phyloP scores from a whole-genome alignment of 352 stramenopile genomes.

The Phytophthora sojae region DNA sequence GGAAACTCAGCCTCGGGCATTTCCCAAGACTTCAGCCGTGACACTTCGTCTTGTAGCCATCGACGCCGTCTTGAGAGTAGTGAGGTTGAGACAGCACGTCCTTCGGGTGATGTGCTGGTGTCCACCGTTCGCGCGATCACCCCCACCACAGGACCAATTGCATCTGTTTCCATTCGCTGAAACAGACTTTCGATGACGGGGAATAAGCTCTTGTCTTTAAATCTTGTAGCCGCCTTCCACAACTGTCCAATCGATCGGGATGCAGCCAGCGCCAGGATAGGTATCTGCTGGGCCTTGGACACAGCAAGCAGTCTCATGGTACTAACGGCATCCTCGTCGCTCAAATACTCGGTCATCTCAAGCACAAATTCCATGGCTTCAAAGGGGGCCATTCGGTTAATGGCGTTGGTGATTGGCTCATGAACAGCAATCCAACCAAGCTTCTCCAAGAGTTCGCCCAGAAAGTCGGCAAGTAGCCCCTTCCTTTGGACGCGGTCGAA shows the following conservation, averaged over 20 bases:
- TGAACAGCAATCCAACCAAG: slow-evolving; percentile 6
- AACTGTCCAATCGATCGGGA: too few relatives aligned
- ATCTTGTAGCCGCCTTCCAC: too few relatives aligned
- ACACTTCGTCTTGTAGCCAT: slow-evolving; percentile 10
- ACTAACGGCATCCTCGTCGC: not conserved
- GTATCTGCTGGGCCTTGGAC: slow-evolving; percentile 3
- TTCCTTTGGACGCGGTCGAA: slow-evolving; percentile 10
- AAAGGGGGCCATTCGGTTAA: not conserved
- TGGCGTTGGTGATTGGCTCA: not conserved
- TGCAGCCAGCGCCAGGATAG: not conserved
- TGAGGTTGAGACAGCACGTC: not conserved
- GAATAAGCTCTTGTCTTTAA: too few relatives aligned
- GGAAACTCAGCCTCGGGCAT: not conserved
- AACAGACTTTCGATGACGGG: not conserved
- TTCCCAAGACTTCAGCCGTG: slow-evolving; percentile 1
- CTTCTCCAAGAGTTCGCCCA: not conserved
- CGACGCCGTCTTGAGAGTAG: not conserved
- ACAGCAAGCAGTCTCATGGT: not conserved
- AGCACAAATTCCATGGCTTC: slow-evolving; percentile 4
- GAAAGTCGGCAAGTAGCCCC: not conserved
- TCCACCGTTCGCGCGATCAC: not conserved
- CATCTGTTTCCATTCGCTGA: not conserved
- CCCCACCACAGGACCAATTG: slow-evolving; percentile 1
- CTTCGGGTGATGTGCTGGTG: not conserved
- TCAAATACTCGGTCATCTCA: not conserved